phyloP scores from a whole-genome alignment of 768 basidiomycete species.

The Suillus spraguei region DNA sequence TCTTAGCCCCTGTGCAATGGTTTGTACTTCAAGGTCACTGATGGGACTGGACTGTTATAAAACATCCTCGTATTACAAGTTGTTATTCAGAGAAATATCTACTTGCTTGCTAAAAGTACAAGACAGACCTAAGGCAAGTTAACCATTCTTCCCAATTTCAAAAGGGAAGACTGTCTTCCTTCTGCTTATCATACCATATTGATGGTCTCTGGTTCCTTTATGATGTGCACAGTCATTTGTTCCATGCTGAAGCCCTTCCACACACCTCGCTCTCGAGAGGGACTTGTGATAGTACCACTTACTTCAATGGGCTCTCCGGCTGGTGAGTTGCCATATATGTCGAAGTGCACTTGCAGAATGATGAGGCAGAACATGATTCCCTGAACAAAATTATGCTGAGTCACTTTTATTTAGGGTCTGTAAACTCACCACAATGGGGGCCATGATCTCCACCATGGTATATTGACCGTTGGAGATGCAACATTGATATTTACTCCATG shows the following conservation, averaged over 20 bases:
- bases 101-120: too few species aligned
- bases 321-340: background rate
- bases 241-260: background rate
- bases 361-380: background rate
- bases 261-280: background rate
- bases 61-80: background rate
- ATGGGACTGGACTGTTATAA: background rate
- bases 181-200: background rate
- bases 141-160: background rate
- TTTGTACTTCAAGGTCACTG: background rate
- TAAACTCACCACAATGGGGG: conserved; percentile 1
- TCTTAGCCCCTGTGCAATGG: too few species aligned
- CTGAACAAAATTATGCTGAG: background rate
- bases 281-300: background rate
- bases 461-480: background rate
- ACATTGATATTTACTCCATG: too few species aligned
- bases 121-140: too few species aligned
- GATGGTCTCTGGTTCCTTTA: background rate
- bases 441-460: background rate
- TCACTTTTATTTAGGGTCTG: background rate
- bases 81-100: background rate
- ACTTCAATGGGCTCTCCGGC: background rate
- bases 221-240: background rate
- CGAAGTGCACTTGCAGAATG: conserved; percentile 1
- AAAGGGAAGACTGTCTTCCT: background rate